Conservation (phyloP, 495 filamentous ascomycete genomes). For the Aspergillus biplanus region DNA sequence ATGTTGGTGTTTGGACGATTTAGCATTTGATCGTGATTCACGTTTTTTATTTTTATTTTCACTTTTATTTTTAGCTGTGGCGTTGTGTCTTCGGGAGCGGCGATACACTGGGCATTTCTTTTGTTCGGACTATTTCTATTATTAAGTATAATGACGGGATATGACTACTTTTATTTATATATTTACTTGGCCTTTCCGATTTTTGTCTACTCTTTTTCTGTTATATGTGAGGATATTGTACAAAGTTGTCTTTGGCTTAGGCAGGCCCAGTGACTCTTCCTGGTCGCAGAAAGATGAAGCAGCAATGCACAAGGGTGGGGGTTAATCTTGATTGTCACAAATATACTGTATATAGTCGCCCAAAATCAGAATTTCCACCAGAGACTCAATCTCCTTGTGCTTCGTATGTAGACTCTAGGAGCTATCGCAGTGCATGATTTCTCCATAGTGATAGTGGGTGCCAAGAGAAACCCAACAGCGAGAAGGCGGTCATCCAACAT, state of each 20-base stretch:
- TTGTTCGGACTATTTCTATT: constrained; percentile 25
- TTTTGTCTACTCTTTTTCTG: neutral
- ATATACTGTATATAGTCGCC: constrained; percentile 8
- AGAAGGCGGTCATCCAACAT: constrained; percentile 21
- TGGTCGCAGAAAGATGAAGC: constrained; percentile 18
- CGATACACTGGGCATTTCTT: constrained; percentile 23
- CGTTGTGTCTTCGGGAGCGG: constrained; percentile 32
- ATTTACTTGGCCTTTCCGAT: constrained; percentile 2
- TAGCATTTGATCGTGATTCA: constrained; percentile 23
- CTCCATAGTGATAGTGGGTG: neutral
- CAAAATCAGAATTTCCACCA: neutral
- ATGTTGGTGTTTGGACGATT: constrained; percentile 34
- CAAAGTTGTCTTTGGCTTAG: constrained; percentile 9
- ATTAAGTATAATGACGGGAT: constrained; percentile 46
- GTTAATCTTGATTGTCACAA: neutral
- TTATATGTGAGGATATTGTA: constrained; percentile 14
- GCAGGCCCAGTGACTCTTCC: constrained; percentile 2
- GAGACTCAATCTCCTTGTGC: too few species aligned
- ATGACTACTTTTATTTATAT: constrained; percentile 30
- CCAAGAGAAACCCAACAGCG: constrained; percentile 19
- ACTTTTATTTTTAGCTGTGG: constrained; percentile 28
- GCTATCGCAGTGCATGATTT: neutral
- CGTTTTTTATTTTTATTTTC: constrained; percentile 22
- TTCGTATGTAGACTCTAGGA: too few species aligned
- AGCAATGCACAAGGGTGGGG: neutral